Evolutionary conservation across 257 asterid genomes (phyloP), one percentile per base, ranked within the genome.

Genomic region (Solanum tarijense): DNA sequence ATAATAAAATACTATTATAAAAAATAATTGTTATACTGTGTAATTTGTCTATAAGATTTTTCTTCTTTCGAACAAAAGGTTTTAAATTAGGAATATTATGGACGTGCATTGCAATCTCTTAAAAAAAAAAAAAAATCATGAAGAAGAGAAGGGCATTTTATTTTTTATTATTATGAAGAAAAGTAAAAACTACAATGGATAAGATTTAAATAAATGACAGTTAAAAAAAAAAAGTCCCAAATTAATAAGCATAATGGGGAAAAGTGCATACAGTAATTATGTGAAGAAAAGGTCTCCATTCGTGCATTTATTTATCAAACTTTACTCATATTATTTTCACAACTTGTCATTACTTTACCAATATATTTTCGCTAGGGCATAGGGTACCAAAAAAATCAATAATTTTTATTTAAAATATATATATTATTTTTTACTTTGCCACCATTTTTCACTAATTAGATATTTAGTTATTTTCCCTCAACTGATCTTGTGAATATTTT

Each of bases 231-330:
- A 6, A n/a, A 78, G 62, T 41, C 84, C 14, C 35, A 39, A 78
- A 27, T n/a, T 55, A 55, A 55, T 55, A 41, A 39, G 35, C 32
- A 76, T 39, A 76, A 76, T 38, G n/a, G 23, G 52, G 4, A 2
- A n/a, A 68, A 68, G 60, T 76, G 60, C 62, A 5, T 68, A 34
- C 66, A 62, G 7, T 79, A 20, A 43, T 74, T 25, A 73, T 25
- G 82, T 39, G 89, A 68, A 79, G 27, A 41, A 87, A 31, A 79
- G 84, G 39, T 46, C 12, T 90, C 89, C 90, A 88, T 86, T 89
- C 89, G 86, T 89, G 89, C 86, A 36, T 46, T 69, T 81, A 46
- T 81, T 81, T 81, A 46, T 81, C 85, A 73, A 73, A 36, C 55
- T 35, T 11, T 23, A 36, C 20, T 75, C 32, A 13, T 69, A 29